phyloP scores from a whole-genome alignment of 257 asterid species.

The Scutellaria baicalensis region DNA sequence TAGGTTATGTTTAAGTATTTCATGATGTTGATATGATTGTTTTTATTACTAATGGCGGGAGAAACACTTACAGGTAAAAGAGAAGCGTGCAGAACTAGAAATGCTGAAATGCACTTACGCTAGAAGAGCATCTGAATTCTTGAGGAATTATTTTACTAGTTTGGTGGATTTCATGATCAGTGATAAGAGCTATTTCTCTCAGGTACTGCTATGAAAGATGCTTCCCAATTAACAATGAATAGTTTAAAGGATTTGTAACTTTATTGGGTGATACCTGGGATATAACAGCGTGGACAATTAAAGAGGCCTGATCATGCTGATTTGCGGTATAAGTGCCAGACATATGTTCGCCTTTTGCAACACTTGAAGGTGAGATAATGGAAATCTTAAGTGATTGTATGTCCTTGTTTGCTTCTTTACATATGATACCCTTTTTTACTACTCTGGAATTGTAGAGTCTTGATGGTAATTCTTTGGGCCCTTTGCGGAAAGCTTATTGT shows the following conservation, averaged over 20 bases:
- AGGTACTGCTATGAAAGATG: slow-evolving; percentile 40
- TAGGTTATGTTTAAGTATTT: neutral
- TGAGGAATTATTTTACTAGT: slow-evolving; percentile 77
- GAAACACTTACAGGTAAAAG: slow-evolving; percentile 61
- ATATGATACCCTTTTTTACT: slow-evolving; percentile 10
- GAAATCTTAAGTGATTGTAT: slow-evolving; percentile 4
- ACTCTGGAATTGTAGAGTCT: slow-evolving; percentile 56
- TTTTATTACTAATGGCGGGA: slow-evolving; percentile 8
- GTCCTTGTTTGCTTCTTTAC: slow-evolving; percentile 11
- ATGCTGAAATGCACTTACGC: slow-evolving; percentile 65
- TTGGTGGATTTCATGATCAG: slow-evolving; percentile 97
- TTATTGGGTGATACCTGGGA: slow-evolving; percentile 19
- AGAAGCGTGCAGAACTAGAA: slow-evolving; percentile 87
- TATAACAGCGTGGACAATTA: slow-evolving; percentile 83
- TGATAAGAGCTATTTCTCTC: slow-evolving; percentile 95
- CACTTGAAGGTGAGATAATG: slow-evolving; percentile 69
- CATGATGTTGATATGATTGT: neutral
- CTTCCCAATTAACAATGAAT: slow-evolving; percentile 13
- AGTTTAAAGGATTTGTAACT: neutral
- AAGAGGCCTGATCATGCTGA: slow-evolving; percentile 99
- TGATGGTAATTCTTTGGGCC: slow-evolving; percentile 71
- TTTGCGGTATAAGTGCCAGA: slow-evolving; percentile 88
- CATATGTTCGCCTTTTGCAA: slow-evolving; percentile 97
- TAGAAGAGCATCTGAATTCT: slow-evolving; percentile 86
- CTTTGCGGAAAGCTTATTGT: slow-evolving; percentile 94